These are phyloP conservation scores for Aspergillus sp. DNA, from an alignment of 2,329 filamentous ascomycete genomes.

Conservation along the genomic window DNA sequence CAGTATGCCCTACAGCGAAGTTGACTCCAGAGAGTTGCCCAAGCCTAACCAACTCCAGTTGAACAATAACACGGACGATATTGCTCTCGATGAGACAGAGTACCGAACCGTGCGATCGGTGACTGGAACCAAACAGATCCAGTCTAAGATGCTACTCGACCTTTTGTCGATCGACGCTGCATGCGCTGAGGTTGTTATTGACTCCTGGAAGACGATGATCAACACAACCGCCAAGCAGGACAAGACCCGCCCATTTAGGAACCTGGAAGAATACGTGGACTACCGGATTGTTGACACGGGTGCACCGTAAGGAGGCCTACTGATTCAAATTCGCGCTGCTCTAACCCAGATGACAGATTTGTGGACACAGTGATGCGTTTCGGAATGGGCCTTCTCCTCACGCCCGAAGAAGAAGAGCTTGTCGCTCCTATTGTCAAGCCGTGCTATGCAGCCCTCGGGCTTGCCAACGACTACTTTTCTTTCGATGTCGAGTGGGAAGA, in stretches of 20 bases:
- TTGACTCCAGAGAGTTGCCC: background rate
- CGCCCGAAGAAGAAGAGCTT: constrained; percentile 8
- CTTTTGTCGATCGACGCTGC: constrained; percentile 14
- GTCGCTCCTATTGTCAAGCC: constrained; percentile 14
- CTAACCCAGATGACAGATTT: constrained; percentile 5
- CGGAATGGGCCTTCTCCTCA: constrained; percentile 18
- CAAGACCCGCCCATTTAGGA: constrained; percentile 16
- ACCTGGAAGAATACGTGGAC: constrained; percentile 21
- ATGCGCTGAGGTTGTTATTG: constrained; percentile 20
- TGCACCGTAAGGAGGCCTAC: constrained; percentile 11
- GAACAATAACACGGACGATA: constrained; percentile 15
- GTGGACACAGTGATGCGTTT: constrained; percentile 20
- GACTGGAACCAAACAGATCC: constrained; percentile 22
- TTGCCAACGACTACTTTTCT: constrained; percentile 23
- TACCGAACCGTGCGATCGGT: constrained; percentile 22
- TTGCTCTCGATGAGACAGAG: constrained; percentile 18
- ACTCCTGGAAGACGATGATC: constrained; percentile 23
- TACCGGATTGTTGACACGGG: constrained; percentile 23
- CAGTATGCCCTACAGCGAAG: constrained; percentile 3
- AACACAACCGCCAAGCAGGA: constrained; percentile 19
- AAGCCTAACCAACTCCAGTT: constrained; percentile 5
- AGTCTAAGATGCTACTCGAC: constrained; percentile 23
- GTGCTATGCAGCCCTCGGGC: constrained; percentile 19
- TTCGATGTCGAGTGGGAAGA: constrained; percentile 23
- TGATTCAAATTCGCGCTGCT: background rate